A percentile compares a stretch with the other conserved stretches of the same genome.
Conservation (phyloP, 1,284 basidiomycete genomes). For the Anthracocystis panici-leucophaei region DNA sequence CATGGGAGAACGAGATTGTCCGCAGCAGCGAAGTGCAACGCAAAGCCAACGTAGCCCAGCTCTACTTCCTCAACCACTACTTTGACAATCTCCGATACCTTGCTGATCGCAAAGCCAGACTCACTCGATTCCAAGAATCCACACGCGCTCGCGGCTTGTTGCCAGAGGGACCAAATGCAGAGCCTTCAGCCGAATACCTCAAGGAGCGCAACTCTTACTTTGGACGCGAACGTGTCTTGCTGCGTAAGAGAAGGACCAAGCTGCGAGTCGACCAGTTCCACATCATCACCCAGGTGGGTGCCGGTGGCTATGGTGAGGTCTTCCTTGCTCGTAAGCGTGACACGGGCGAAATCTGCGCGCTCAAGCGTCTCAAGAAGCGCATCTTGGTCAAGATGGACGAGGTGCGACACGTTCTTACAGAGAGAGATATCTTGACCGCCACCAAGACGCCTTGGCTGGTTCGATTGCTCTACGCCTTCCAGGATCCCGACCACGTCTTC, state of each 20-base stretch:
- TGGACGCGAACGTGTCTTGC: slow-evolving; percentile 62
- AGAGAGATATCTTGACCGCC: slow-evolving; percentile 68
- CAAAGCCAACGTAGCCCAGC: slow-evolving; percentile 68
- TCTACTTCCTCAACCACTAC: slow-evolving; percentile 70
- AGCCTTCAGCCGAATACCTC: slow-evolving; percentile 77
- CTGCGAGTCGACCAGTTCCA: slow-evolving; percentile 68
- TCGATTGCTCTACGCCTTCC: slow-evolving; percentile 67
- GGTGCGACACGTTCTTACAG: slow-evolving; percentile 68
- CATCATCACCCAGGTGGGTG: slow-evolving; percentile 69
- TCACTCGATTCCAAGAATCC: slow-evolving; percentile 80
- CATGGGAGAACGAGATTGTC: slow-evolving; percentile 65
- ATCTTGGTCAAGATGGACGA: slow-evolving; percentile 70
- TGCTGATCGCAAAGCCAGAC: slow-evolving; percentile 61
- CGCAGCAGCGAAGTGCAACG: slow-evolving; percentile 63
- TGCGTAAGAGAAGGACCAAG: slow-evolving; percentile 66
- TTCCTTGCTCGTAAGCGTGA: slow-evolving; percentile 68
- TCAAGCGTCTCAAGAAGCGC: slow-evolving; percentile 67
- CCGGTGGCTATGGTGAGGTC: slow-evolving; percentile 69
- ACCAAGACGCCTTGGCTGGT: slow-evolving; percentile 69
- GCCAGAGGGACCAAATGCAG: slow-evolving; percentile 79
- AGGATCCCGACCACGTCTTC: slow-evolving; percentile 67
- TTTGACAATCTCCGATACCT: slow-evolving; percentile 68
- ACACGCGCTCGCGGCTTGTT: slow-evolving; percentile 50
- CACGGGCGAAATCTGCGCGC: slow-evolving; percentile 68
- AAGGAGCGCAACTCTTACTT: slow-evolving; percentile 59